phyloP scores from a whole-genome alignment of 192 early-diverging fungal species.

The Fimicolochytrium jonesii region DNA sequence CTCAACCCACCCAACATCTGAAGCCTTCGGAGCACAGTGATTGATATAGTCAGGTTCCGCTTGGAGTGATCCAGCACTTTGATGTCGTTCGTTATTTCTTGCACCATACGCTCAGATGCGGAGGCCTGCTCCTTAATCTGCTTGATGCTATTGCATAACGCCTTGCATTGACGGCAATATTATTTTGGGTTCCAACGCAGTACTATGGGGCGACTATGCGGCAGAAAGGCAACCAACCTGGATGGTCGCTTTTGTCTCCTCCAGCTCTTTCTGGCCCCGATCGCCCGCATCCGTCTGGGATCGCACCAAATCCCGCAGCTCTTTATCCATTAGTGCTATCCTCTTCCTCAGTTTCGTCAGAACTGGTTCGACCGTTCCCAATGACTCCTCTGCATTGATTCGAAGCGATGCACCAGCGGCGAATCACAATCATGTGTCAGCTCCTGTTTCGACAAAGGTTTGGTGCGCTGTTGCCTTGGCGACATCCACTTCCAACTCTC shows the following conservation, averaged over 20 bases:
- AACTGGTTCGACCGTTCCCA: conserved; percentile 61
- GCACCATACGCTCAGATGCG: conserved; percentile 80
- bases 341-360: conserved; percentile 56
- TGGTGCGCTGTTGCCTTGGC: no score
- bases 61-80: conserved; percentile 92
- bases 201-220: no score
- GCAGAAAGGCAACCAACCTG: no score
- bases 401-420: no score
- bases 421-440: no score
- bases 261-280: conserved; percentile 60
- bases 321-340: conserved; percentile 54
- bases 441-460: no score
- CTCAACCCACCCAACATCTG: conserved; percentile 74
- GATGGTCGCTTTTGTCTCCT: conserved; percentile 70
- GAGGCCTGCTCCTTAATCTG: conserved; percentile 82
- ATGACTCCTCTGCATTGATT: conserved; percentile 70
- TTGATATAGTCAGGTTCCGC: conserved; percentile 77
- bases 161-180: conserved; percentile 49
- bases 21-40: conserved; percentile 75
- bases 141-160: conserved; percentile 73
- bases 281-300: conserved; percentile 61
- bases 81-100: conserved; percentile 95
- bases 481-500: no score
- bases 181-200: no score
- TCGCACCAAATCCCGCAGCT: conserved; percentile 68